Evolutionary conservation across 1,139 yeast species (phyloP).

Genomic region (Meyerozyma smithsonii): DNA sequence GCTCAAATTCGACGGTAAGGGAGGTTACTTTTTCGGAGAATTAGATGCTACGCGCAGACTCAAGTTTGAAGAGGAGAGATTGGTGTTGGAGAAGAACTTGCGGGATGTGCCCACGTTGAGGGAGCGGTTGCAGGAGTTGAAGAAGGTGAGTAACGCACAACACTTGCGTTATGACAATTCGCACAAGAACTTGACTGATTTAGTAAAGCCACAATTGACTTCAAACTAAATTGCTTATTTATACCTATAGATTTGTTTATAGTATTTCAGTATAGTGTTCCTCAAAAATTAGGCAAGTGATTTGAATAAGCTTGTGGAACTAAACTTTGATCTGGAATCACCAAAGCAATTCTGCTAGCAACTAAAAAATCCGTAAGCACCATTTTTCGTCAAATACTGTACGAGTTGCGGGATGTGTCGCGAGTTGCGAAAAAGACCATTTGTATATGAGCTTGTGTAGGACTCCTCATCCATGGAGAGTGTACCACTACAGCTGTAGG

Average conservation of each 20-base stretch:
- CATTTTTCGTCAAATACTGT: too few species aligned
- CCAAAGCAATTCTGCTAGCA: too few species aligned
- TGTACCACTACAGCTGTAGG: not conserved
- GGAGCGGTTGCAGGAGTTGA: slow-evolving; percentile 57
- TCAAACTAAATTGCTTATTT: not conserved
- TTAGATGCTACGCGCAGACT: slow-evolving; percentile 68
- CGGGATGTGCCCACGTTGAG: slow-evolving; percentile 64
- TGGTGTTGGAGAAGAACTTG: slow-evolving; percentile 57
- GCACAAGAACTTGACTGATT: slow-evolving; percentile 11
- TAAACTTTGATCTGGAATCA: too few species aligned
- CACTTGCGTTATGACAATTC: slow-evolving; percentile 19
- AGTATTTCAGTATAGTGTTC: too few species aligned
- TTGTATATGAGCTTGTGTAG: not conserved
- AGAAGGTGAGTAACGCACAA: slow-evolving; percentile 46
- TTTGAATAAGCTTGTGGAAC: too few species aligned
- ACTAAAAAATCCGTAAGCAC: too few species aligned
- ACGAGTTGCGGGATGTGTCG: too few species aligned
- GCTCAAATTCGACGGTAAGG: slow-evolving; percentile 81
- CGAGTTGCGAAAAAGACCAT: not conserved
- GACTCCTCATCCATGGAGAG: not conserved
- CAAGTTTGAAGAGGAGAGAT: slow-evolving; percentile 66
- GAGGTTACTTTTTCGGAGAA: slow-evolving; percentile 65
- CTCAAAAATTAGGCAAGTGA: too few species aligned
- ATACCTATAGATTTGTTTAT: not conserved
- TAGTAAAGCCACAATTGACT: not conserved